Evolutionary conservation across 139 green algal genomes (phyloP).

Genomic region (Picochlorum sp.): DNA sequence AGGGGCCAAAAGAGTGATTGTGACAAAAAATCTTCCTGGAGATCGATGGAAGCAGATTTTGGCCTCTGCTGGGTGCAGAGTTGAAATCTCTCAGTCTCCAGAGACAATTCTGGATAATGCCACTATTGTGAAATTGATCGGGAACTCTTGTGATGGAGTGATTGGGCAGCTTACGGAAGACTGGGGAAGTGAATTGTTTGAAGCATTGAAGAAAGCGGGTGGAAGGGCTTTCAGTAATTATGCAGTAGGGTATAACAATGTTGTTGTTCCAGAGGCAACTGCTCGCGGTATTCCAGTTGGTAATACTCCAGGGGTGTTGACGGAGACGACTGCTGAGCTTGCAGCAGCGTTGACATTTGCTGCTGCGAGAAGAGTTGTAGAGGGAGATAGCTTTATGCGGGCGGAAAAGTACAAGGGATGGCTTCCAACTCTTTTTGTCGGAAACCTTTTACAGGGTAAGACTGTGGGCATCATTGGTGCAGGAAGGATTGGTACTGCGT

Average conservation of each 20-base stretch:
- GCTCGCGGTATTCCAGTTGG: conserved; percentile 85
- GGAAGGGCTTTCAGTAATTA: conserved; percentile 93
- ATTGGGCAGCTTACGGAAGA: conserved; percentile 97
- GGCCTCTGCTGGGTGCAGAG: conserved; percentile 46
- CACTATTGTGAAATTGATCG: conserved; percentile 84
- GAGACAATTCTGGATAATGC: conserved; percentile 82
- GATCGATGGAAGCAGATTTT: conserved; percentile 85
- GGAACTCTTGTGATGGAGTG: conserved; percentile 84
- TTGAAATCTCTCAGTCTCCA: conserved; percentile 51
- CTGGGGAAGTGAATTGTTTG: conserved; percentile 84
- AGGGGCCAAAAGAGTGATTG: conserved; percentile 79
- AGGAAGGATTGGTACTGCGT: conserved; percentile 86
- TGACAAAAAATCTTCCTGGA: conserved; percentile 93
- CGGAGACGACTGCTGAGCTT: conserved; percentile 95
- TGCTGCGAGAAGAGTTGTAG: conserved; percentile 80
- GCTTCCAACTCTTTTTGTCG: conserved; percentile 93
- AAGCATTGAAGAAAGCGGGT: conserved; percentile 71
- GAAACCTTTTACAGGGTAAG: conserved; percentile 71
- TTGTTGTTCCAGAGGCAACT: conserved; percentile 80
- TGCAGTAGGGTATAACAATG: conserved; percentile 98
- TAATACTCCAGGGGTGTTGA: conserved; percentile 95
- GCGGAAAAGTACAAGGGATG: conserved; percentile 89
- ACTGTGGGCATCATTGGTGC: conserved; percentile 94
- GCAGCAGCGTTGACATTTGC: conserved; percentile 87
- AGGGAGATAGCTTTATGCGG: conserved; percentile 97